These are phyloP conservation scores for Debaryomyces hansenii DNA, from an alignment of 805 yeast genomes.

Conservation along the genomic window DNA sequence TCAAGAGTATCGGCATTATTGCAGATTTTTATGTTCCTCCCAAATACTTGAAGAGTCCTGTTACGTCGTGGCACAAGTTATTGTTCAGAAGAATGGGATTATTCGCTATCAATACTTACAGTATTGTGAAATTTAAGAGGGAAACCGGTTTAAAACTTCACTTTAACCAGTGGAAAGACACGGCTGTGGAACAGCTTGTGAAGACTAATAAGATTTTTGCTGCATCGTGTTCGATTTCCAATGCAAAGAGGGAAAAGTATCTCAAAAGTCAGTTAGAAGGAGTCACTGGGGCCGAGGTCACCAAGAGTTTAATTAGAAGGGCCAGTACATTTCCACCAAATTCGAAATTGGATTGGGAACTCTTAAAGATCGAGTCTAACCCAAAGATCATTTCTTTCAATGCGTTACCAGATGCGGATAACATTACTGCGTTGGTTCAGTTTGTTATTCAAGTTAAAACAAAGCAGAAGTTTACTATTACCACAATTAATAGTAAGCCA, in stretches of 20 bases:
- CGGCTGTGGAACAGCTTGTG: constrained; percentile 74
- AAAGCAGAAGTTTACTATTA: constrained; percentile 34
- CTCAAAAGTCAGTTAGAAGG: constrained; percentile 41
- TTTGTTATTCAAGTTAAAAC: constrained; percentile 38
- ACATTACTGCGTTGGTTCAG: constrained; percentile 38
- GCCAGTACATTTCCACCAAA: constrained; percentile 51
- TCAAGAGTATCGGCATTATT: constrained; percentile 39
- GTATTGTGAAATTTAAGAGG: constrained; percentile 45
- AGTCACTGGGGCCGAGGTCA: constrained; percentile 33
- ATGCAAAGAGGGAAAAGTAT: constrained; percentile 38
- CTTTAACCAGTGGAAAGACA: constrained; percentile 84
- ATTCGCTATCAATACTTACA: constrained; percentile 65
- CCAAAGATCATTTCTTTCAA: constrained; percentile 77
- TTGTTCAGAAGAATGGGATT: constrained; percentile 63
- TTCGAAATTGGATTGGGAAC: constrained; percentile 70
- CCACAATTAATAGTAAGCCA: constrained; percentile 16
- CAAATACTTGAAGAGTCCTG: constrained; percentile 20
- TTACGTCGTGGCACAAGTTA: constrained; percentile 43
- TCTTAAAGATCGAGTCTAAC: constrained; percentile 62
- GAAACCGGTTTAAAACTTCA: constrained; percentile 45
- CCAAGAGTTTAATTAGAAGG: constrained; percentile 30
- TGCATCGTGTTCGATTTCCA: constrained; percentile 34
- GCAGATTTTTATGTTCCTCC: constrained; percentile 48
- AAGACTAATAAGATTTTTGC: constrained; percentile 85
- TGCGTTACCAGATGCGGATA: constrained; percentile 53